Evolutionary conservation across 2,329 filamentous ascomycete species (phyloP).

Genomic region (Fusarium tupiense): DNA sequence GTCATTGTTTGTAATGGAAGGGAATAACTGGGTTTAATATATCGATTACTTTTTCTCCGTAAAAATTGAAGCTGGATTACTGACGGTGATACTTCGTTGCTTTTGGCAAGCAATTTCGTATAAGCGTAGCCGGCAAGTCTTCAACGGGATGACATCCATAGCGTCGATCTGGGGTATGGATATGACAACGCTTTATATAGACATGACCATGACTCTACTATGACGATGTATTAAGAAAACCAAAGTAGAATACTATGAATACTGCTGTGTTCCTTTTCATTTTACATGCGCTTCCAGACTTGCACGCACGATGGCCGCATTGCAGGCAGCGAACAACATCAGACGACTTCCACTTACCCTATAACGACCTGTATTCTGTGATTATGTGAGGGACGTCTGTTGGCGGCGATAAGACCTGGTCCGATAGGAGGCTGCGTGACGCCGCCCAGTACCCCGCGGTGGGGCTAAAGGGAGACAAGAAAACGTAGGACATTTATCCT

Average conservation of each 20-base stretch:
- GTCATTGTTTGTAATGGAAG: slow-evolving; percentile 11
- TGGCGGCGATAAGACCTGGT: slow-evolving; percentile 14
- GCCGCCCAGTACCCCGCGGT: slow-evolving; percentile 37
- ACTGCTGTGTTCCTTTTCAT: background rate
- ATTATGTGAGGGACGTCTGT: background rate
- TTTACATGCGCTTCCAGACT: background rate
- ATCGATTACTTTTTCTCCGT: background rate
- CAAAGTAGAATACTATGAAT: background rate
- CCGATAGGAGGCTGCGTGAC: background rate
- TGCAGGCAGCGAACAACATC: background rate
- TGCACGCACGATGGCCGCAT: background rate
- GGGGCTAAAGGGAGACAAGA: slow-evolving; percentile 28
- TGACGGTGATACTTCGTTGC: background rate
- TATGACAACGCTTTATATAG: background rate
- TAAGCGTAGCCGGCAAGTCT: too few species aligned
- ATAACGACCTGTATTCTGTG: background rate
- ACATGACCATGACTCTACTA: background rate
- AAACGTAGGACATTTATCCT: background rate
- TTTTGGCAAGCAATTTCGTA: background rate
- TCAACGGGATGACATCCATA: background rate
- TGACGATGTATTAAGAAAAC: background rate
- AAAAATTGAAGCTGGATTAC: too few species aligned
- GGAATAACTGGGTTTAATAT: background rate
- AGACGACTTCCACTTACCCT: background rate
- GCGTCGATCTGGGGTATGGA: background rate